Evolutionary conservation across 768 basidiomycete genomes (phyloP), one percentile per base, ranked within the genome.

Genomic region (Leccinum rimulosum): DNA sequence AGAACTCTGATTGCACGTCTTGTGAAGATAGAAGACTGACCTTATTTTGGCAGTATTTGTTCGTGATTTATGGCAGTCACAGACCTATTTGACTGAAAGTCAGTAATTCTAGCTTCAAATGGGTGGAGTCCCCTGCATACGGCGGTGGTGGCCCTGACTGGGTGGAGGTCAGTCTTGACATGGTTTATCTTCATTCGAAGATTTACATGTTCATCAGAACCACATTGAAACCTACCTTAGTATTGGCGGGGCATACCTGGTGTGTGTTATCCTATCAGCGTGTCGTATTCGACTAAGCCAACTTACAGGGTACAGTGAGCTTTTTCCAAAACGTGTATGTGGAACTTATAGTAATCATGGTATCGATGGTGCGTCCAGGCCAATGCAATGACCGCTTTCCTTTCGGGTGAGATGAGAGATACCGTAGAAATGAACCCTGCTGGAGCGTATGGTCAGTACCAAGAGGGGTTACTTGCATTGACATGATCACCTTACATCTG

Each of bases 341-440:
- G 36, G 17, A 17, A 28, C 40, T 25, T 11, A 52, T 50, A 27
- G 19, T 45, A 17, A 43, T 19, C 36, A 49, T 57, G 33, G 35
- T 27, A 35, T 35, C 30, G 48, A 52, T 3, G 17, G n/a, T 52
- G 50, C 15, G n/a, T n/a, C 17, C 48, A 91, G 91, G 82, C 91
- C 1, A 99, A 98, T 76, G 91, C 95, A 0, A 95, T 98, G 92
- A 75, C 95, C 0, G 95, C 97, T 0, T 93, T 98, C 70, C 77
- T 98, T 43, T 94, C 92, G 0, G 96, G 96, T 11, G 96, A 98
- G 74, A 97, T 98, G 87, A 88, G 89, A 70, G 93, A 96, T 64
- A 95, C 93, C 0, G 91, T 93, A 5, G 85, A 92, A 68, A 80
- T 95, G 76, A 86, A 89, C 68, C 88, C 88, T 14, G 89, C 87